These are phyloP conservation scores for Laburnicola sp. DNA, from an alignment of 2,329 filamentous ascomycete species.

Conservation along the genomic window DNA sequence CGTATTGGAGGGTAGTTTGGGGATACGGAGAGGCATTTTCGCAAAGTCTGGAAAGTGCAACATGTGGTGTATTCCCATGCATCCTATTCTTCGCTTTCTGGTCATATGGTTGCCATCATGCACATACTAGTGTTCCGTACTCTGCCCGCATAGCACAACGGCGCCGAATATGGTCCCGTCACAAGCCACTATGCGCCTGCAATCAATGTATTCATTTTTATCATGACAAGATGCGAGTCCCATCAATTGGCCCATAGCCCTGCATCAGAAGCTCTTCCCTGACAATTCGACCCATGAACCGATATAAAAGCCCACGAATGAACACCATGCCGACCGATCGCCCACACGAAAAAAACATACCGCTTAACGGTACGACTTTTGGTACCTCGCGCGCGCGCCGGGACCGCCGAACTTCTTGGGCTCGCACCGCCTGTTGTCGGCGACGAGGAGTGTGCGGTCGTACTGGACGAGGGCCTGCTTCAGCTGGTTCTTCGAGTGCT, in stretches of 20 bases:
- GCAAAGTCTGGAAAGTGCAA: too few relatives aligned
- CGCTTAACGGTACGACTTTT: slow-evolving; percentile 98
- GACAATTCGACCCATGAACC: slow-evolving; percentile 36
- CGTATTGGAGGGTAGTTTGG: background rate
- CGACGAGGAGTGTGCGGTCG: slow-evolving; percentile 95
- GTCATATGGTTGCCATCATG: too few relatives aligned
- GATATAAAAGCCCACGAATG: slow-evolving; percentile 40
- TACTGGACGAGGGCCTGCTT: slow-evolving; percentile 96
- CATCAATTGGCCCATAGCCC: slow-evolving; percentile 27
- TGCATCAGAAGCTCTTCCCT: slow-evolving; percentile 29
- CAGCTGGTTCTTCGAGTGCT: slow-evolving; percentile 99
- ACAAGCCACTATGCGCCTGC: slow-evolving; percentile 29
- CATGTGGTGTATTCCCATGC: too few relatives aligned
- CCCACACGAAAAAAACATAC: slow-evolving; percentile 10
- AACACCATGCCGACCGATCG: slow-evolving; percentile 38
- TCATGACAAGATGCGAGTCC: slow-evolving; percentile 43
- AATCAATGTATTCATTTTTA: slow-evolving; percentile 48
- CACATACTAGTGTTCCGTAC: too few relatives aligned
- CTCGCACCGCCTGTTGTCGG: slow-evolving; percentile 98
- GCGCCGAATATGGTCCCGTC: slow-evolving; percentile 7
- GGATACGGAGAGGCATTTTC: too few relatives aligned
- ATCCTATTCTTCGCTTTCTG: too few relatives aligned
- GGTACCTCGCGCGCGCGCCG: slow-evolving; percentile 94
- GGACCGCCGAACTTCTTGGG: slow-evolving; percentile 97
- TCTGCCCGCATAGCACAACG: background rate